phyloP scores from a whole-genome alignment of 139 green algal genomes.

The Axilococcus clingmanii region DNA sequence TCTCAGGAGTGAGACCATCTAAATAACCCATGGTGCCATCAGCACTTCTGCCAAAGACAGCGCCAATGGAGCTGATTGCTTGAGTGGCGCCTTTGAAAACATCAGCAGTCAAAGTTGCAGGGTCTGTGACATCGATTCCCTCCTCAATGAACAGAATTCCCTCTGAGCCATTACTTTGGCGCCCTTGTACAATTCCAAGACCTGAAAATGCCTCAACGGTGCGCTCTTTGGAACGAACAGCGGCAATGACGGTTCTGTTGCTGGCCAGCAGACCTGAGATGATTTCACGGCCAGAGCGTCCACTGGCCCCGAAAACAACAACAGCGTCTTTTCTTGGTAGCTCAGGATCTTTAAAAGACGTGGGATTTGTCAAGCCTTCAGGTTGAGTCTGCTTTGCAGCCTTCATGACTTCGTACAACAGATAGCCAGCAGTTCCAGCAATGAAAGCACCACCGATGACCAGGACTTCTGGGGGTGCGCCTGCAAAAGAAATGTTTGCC shows the following conservation, averaged over 20 bases:
- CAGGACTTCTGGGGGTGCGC: slow-evolving; percentile 4
- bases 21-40: slow-evolving; percentile 60
- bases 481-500: slow-evolving; percentile 3
- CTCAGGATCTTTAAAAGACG: background rate
- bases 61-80: slow-evolving; percentile 50
- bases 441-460: slow-evolving; percentile 5
- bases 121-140: slow-evolving; percentile 60
- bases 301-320: slow-evolving; percentile 69
- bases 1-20: slow-evolving; percentile 62
- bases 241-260: slow-evolving; percentile 66
- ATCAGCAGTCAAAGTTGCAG: slow-evolving; percentile 36
- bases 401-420: slow-evolving; percentile 7
- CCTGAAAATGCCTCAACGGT: slow-evolving; percentile 25
- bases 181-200: slow-evolving; percentile 30
- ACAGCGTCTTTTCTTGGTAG: slow-evolving; percentile 54
- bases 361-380: background rate
- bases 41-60: slow-evolving; percentile 46
- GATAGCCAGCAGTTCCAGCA: background rate
- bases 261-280: slow-evolving; percentile 41
- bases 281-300: slow-evolving; percentile 48
- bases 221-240: slow-evolving; percentile 35
- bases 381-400: background rate
- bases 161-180: slow-evolving; percentile 11
- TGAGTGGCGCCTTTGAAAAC: slow-evolving; percentile 70
- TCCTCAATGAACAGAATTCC: slow-evolving; percentile 56